phyloP scores from a whole-genome alignment of 305 asterid species.

The Fraxinus albicans region DNA sequence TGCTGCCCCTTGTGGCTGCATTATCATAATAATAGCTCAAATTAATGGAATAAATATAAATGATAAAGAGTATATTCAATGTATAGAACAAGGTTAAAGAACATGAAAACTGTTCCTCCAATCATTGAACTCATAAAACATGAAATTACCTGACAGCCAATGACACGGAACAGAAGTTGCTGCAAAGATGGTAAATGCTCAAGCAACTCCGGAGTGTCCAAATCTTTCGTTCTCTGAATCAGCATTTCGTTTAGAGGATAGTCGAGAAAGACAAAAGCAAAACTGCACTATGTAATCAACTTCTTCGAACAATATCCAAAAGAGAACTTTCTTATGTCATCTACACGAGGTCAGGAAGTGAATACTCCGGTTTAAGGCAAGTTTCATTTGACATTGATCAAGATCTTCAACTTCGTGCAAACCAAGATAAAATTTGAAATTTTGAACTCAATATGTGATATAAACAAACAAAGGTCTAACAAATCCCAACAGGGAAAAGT shows the following conservation, averaged over 20 bases:
- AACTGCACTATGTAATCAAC: not conserved
- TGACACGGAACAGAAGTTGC: conserved; percentile 79
- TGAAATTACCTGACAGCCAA: conserved; percentile 81
- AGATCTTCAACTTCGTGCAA: conserved; percentile 5
- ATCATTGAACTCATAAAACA: conserved; percentile 15
- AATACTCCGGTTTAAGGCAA: not conserved
- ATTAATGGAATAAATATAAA: not conserved
- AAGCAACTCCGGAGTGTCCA: conserved; percentile 79
- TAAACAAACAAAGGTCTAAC: not conserved
- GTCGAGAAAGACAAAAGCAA: conserved; percentile 3
- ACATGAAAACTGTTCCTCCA: not conserved
- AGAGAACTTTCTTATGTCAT: not conserved
- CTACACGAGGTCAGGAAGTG: not conserved
- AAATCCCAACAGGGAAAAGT: not conserved
- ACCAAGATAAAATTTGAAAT: not conserved
- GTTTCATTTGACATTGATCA: not conserved
- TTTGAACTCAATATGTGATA: not conserved
- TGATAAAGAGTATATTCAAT: not conserved
- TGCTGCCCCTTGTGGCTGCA: conserved; percentile 99
- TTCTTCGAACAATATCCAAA: conserved; percentile 5
- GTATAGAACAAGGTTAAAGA: not conserved
- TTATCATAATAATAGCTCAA: conserved; percentile 28
- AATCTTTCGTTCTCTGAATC: conserved; percentile 82
- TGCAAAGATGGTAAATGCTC: conserved; percentile 88
- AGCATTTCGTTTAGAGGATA: conserved; percentile 18